phyloP scores from a whole-genome alignment of 2,329 filamentous ascomycete species.

The Fusarium falciforme region DNA sequence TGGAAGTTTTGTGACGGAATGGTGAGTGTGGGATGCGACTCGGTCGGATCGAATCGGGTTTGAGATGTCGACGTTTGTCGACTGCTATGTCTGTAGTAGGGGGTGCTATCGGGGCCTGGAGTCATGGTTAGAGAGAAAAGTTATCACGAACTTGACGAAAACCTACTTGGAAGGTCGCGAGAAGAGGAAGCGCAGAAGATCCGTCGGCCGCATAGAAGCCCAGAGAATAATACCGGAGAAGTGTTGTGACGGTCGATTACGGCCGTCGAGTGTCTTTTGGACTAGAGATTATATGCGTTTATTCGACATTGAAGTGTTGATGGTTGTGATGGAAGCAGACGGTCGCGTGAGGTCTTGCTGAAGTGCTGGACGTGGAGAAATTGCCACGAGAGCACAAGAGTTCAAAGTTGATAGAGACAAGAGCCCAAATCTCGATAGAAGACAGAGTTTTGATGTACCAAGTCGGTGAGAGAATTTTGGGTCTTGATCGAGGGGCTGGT shows the following conservation, averaged over 20 bases:
- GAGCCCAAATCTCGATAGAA: not conserved
- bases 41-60: constrained; percentile 15
- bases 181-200: constrained; percentile 92
- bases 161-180: constrained; percentile 89
- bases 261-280: constrained; percentile 41
- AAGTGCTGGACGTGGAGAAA: not conserved
- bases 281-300: constrained; percentile 39
- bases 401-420: not conserved
- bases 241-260: constrained; percentile 38
- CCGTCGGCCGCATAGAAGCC: constrained; percentile 89
- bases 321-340: not conserved
- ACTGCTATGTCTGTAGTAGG: constrained; percentile 45
- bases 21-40: constrained; percentile 65
- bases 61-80: constrained; percentile 14
- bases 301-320: constrained; percentile 42
- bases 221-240: constrained; percentile 41
- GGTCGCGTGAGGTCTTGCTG: constrained; percentile 36
- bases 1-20: constrained; percentile 90
- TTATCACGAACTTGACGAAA: too few relatives aligned
- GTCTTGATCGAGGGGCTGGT: constrained; percentile 24
- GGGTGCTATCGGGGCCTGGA: constrained; percentile 71
- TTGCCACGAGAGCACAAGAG: not conserved
- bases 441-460: constrained; percentile 17
- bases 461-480: constrained; percentile 44
- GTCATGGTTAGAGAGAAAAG: not conserved